These are phyloP conservation scores for Tarenaya hassleriana DNA, from an alignment of 345 rosid species.

Conservation along the genomic window DNA sequence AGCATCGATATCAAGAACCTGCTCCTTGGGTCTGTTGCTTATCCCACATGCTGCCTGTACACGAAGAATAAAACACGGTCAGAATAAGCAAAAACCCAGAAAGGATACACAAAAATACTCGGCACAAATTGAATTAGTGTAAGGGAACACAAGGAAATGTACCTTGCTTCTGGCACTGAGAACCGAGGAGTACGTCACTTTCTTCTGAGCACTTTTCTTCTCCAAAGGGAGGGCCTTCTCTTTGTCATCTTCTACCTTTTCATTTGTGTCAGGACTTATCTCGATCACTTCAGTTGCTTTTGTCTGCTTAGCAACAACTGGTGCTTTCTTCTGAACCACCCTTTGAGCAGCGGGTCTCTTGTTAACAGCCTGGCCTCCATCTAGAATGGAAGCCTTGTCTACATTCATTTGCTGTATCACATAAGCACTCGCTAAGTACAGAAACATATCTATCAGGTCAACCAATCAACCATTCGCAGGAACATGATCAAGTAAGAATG, in stretches of 20 bases:
- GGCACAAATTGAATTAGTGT: neutral
- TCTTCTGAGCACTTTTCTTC: slow-evolving; percentile 37
- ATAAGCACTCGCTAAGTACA: neutral
- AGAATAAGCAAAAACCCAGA: neutral
- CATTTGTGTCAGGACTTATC: neutral
- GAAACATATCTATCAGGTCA: too few relatives aligned
- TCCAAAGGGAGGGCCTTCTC: slow-evolving; percentile 3
- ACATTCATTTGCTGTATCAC: slow-evolving; percentile 26
- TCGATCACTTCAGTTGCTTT: slow-evolving; percentile 27
- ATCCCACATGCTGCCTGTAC: slow-evolving; percentile 63
- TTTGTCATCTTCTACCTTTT: slow-evolving; percentile 1
- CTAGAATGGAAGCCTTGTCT: slow-evolving; percentile 32
- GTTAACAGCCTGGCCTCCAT: slow-evolving; percentile 21
- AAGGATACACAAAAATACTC: neutral
- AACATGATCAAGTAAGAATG: too few relatives aligned
- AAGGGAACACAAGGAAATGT: neutral
- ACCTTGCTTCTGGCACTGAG: slow-evolving; percentile 92
- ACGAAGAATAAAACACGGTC: neutral
- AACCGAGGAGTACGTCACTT: slow-evolving; percentile 51
- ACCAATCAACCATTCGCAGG: neutral
- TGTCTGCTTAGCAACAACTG: slow-evolving; percentile 31
- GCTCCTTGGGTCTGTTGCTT: slow-evolving; percentile 35
- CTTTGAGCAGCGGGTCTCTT: slow-evolving; percentile 23
- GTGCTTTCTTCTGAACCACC: slow-evolving; percentile 23
- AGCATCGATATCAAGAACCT: slow-evolving; percentile 50